phyloP scores from a whole-genome alignment of 176 grass and related monocot species.

The Carex pumila region DNA sequence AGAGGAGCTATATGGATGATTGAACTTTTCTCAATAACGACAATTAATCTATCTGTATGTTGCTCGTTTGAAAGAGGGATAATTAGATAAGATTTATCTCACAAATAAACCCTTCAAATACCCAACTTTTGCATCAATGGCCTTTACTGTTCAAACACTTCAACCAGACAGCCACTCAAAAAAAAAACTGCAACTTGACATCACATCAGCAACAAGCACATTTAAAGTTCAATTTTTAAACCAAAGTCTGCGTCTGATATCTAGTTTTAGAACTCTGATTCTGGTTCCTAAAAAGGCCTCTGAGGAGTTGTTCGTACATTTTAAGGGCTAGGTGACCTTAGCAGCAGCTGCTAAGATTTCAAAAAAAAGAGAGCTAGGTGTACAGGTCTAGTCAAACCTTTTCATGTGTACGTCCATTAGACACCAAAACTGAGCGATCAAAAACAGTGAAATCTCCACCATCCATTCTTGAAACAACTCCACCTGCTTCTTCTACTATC shows the following conservation, averaged over 20 bases:
- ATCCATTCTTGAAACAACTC: slow-evolving; percentile 77
- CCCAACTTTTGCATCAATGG: not conserved
- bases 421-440: slow-evolving; percentile 91
- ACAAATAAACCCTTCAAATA: not conserved
- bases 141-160: not conserved
- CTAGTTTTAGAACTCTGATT: not conserved
- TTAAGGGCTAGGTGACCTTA: not conserved
- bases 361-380: not conserved
- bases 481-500: slow-evolving; percentile 98
- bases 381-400: slow-evolving; percentile 39
- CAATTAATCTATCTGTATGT: not conserved
- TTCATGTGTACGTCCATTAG: slow-evolving; percentile 60
- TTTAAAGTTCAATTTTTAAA: not conserved
- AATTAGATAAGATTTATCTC: not conserved
- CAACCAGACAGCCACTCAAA: not conserved
- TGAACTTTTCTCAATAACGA: not conserved
- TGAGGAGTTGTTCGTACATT: not conserved
- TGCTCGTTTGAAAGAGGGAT: not conserved
- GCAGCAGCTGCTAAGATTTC: too few relatives aligned
- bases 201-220: not conserved
- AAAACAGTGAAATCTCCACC: slow-evolving; percentile 85
- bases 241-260: not conserved
- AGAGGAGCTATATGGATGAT: not conserved
- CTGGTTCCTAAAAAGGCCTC: not conserved
- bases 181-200: not conserved